Evolutionary conservation across 768 basidiomycete species (phyloP), one percentile per base, ranked within the genome.

Genomic region (Russula sp.): DNA sequence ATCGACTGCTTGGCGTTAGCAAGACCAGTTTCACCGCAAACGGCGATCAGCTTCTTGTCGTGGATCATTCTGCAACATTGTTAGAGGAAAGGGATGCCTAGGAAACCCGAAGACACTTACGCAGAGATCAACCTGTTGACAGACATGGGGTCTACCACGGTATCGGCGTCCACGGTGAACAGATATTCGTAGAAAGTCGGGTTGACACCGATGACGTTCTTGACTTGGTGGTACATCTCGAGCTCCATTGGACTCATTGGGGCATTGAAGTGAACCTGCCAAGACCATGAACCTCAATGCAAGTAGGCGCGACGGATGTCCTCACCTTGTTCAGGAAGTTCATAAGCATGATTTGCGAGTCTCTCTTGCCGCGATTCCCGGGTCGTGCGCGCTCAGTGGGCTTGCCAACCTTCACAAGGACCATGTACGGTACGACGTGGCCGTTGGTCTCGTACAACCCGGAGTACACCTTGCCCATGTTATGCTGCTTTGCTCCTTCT

Each of bases 181-280:
- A 94, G 68, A 70, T 95, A 98, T 75, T 98, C 97, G 75, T 98
- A 99, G 77, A 98, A 98, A 0, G 93, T 88, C 2, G 96, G 97
- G 75, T 99, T 97, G 71, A 99, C 94, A 75, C 97, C 97, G 69
- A 99, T 98, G 58, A 98, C 94, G 71, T 99, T 99, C 83, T 98
- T 94, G 81, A 98, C 94, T 75, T 99, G 97, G 73, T 98, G 97
- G 72, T 94, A 98, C 78, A 99, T 96, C 78, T 99, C 97, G 57
- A 99, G 77, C 76, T 99, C 97, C 65, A 96, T 76, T 0, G 97
- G 97, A 70, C 89, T 92, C 97, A 99, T 98, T 0, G 94, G 88
- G 22, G 92, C 75, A 73, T 95, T 92, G 75, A 96, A 98, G 75
- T 98, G 97, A 50, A 98, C 97, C 92, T 94, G 49, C 13, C 2